A percentile compares a stretch with the other conserved stretches of the same genome.
phyloP scores from a whole-genome alignment of 352 stramenopile genomes.

The Pythium grandisporangium region DNA sequence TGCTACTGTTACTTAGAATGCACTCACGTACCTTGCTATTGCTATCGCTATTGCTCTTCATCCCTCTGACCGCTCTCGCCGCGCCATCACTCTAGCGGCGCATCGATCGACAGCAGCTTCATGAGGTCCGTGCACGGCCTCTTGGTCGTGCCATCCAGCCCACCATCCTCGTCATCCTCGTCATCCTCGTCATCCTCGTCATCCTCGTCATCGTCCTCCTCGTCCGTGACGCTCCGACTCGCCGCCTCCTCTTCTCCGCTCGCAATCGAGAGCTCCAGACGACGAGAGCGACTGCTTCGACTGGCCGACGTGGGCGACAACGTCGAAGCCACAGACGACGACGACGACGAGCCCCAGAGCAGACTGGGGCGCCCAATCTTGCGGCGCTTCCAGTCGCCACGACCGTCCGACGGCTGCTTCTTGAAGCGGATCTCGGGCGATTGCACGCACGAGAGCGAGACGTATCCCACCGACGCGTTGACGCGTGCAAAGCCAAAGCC shows the following conservation, averaged over 20 bases:
- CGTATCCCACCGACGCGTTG: conserved; percentile 47
- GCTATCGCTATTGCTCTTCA: too few relatives aligned
- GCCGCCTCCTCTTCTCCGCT: conserved; percentile 1
- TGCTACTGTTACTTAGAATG: background rate
- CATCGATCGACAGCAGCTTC: conserved; percentile 43
- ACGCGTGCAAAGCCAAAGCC: conserved; percentile 17
- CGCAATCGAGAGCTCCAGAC: conserved; percentile 5
- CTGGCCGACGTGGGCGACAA: background rate
- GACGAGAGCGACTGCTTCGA: background rate
- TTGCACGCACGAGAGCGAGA: conserved; percentile 63
- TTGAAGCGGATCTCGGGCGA: conserved; percentile 75
- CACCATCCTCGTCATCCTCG: conserved; percentile 5
- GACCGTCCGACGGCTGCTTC: conserved; percentile 30
- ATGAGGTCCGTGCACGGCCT: conserved; percentile 29
- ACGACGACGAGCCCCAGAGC: background rate
- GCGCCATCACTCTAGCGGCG: background rate
- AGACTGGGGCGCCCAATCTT: conserved; percentile 29
- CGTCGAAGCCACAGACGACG: too few relatives aligned
- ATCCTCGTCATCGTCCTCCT: conserved; percentile 22
- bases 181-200: conserved; percentile 20
- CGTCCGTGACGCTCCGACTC: conserved; percentile 18
- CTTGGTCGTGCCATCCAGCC: conserved; percentile 2
- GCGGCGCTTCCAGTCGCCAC: conserved; percentile 48
- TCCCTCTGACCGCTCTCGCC: background rate
- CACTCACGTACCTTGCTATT: too few relatives aligned